Conservation (phyloP, 179 eudicot species). For the Carnegiea gigantea region DNA sequence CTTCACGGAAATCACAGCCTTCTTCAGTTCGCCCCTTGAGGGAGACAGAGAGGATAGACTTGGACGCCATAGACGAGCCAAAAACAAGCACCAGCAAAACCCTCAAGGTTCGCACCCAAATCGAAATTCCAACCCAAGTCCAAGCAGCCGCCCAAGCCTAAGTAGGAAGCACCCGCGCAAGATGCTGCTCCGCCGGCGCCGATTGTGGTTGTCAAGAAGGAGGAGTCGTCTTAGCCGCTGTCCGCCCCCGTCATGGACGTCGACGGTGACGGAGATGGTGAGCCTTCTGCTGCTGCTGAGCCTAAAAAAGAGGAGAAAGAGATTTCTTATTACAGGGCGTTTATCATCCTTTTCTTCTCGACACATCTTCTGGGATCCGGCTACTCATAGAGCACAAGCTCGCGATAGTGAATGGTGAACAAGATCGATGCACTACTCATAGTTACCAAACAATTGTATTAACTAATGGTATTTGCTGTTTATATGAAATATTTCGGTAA, state of each 20-base stretch:
- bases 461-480: too few relatives aligned
- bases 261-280: not conserved
- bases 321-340: conserved; percentile 41
- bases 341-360: conserved; percentile 40
- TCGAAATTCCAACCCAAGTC: conserved; percentile 44
- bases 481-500: too few relatives aligned
- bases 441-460: too few relatives aligned
- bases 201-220: conserved; percentile 22
- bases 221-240: conserved; percentile 28
- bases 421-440: too few relatives aligned
- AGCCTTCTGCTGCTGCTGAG: conserved; percentile 15
- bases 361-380: conserved; percentile 50
- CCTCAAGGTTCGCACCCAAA: conserved; percentile 58
- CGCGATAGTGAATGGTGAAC: too few relatives aligned
- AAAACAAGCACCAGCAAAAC: conserved; percentile 14
- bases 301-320: conserved; percentile 25
- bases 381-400: too few relatives aligned
- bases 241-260: conserved; percentile 13
- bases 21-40: not conserved
- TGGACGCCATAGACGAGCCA: conserved; percentile 53
- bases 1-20: not conserved
- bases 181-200: conserved; percentile 21
- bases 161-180: conserved; percentile 12
- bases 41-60: conserved; percentile 38
- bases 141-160: conserved; percentile 21